These are phyloP conservation scores for Phaeophleospora eucalypticola DNA, from an alignment of 2,329 filamentous ascomycete species.

Conservation along the genomic window DNA sequence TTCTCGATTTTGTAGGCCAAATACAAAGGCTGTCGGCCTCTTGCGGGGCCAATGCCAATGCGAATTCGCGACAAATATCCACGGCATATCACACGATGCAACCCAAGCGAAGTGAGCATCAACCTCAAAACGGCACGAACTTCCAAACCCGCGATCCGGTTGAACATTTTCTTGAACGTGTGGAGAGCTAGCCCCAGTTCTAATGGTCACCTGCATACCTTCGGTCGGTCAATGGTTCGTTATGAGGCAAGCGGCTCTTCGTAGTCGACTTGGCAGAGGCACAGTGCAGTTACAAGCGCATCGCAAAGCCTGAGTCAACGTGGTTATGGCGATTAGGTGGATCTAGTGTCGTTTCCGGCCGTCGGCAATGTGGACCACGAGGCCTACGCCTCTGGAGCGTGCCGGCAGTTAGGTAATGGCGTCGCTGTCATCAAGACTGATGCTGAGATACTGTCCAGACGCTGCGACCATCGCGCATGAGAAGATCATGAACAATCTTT, in stretches of 20 bases:
- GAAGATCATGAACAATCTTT: too few relatives aligned
- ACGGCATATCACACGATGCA: not conserved
- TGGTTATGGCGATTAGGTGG: not conserved
- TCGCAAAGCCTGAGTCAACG: not conserved
- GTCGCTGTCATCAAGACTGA: too few relatives aligned
- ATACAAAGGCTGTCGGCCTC: not conserved
- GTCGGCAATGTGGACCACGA: not conserved
- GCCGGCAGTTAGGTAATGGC: not conserved
- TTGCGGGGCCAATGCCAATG: not conserved
- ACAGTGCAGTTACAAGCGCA: not conserved
- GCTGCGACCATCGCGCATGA: too few relatives aligned
- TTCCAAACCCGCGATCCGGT: constrained; percentile 2
- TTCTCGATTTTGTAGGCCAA: constrained; percentile 1
- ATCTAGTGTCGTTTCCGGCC: not conserved
- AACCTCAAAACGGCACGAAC: not conserved
- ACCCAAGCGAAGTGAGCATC: constrained; percentile 1
- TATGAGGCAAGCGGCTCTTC: constrained; percentile 12
- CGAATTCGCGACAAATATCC: not conserved
- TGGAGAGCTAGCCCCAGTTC: constrained; percentile 4
- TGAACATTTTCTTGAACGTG: constrained; percentile 5
- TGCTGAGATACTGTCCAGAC: too few relatives aligned
- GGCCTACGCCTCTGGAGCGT: not conserved
- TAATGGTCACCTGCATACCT: constrained; percentile 11
- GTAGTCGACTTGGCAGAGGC: constrained; percentile 11
- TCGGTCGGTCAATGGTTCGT: constrained; percentile 4